phyloP scores from a whole-genome alignment of 148 eudicot genomes.

The Chenopodium berlandieri region DNA sequence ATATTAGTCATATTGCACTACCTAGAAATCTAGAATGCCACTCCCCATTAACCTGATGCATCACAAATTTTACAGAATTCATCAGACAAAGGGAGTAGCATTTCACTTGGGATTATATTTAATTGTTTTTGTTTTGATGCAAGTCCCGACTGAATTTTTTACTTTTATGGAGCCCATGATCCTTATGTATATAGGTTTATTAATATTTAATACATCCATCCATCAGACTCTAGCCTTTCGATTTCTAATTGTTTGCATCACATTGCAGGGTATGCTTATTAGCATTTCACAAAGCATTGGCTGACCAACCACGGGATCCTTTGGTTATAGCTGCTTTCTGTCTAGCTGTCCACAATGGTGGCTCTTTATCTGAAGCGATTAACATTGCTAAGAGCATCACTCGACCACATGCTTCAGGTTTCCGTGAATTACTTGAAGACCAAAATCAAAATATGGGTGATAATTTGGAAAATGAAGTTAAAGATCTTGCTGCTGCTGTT shows the following conservation, averaged over 20 bases:
- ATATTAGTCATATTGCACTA: too few relatives aligned
- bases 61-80: too few relatives aligned
- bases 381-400: constrained; percentile 32
- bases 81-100: too few relatives aligned
- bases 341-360: constrained; percentile 31
- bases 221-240: background rate
- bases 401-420: constrained; percentile 28
- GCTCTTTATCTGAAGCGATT: constrained; percentile 29
- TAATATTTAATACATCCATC: too few relatives aligned
- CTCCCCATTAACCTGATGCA: too few relatives aligned
- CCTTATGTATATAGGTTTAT: too few relatives aligned
- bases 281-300: constrained; percentile 33
- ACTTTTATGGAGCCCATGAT: too few relatives aligned
- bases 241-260: background rate
- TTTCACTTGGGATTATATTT: background rate
- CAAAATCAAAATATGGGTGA: background rate
- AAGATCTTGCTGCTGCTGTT: constrained; percentile 29
- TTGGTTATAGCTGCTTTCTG: constrained; percentile 37
- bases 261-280: constrained; percentile 29
- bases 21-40: too few relatives aligned
- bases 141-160: too few relatives aligned
- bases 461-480: constrained; percentile 20
- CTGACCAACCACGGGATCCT: constrained; percentile 32
- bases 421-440: constrained; percentile 25
- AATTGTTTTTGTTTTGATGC: too few relatives aligned